Base-by-base conservation (phyloP, 768 basidiomycete genomes). In the Termitomyces sp. region DNA sequence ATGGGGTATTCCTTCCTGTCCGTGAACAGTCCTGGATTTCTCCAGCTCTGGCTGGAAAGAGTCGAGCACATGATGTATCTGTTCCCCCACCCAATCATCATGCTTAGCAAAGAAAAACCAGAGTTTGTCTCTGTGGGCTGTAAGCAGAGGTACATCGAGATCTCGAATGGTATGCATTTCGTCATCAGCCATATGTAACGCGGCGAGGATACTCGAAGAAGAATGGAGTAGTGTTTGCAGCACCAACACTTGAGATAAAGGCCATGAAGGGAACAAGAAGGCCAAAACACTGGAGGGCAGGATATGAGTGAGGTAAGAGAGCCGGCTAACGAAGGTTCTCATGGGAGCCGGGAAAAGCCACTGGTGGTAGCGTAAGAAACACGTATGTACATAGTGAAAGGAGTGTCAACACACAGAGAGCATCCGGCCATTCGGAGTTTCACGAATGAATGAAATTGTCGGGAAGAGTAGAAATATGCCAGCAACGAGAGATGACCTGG, bases 21-120 rank as follows among this genome's bases (percentile, higher is more conserved):
- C 82, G 59, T 78, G 74, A 23, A 77, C 75, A 29, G 83, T 68
- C 56, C 65, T 74, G 31, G 58, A 63, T 40, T 64, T 64, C 22
- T 56, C 66, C 41, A 52, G 52, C 29, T 74, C 67, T 4, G 70
- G 68, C 20, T 73, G 67, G 51, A 85, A 68, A 4, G 64, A 67
- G 3, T 59, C 63, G 33, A 85, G 57, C 15, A 89, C 68, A 6
- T 60, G 54, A 16, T 74, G 68, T 55, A 75, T 79, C 50, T 87
- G 76, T 46, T 75, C 68, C 7, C 85, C 85, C 38, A 91, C 85
- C 88, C 89, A 91, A 42, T 78, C 79, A 63, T 91, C 89, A 6
- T 68, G 31, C 36, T 79, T 73, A 3, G 82, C 88, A 68, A 83
- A 89, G 63, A 83, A 86, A 18, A 87, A 69, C 58, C 74, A 70